phyloP scores from a whole-genome alignment of 1,139 yeast genomes.

The Yueomyces sp. region DNA sequence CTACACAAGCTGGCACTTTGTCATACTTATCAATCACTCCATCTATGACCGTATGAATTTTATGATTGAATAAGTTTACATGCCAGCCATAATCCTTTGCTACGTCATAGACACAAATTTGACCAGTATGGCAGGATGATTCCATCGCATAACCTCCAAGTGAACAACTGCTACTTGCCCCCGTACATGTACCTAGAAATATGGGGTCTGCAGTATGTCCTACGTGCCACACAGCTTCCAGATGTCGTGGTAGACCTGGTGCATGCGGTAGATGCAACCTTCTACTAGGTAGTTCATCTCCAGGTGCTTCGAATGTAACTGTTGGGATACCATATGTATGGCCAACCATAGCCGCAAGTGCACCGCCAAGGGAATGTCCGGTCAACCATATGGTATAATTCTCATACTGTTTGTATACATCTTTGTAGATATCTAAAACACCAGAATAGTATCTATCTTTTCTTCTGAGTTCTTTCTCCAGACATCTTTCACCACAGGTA shows the following conservation, averaged over 20 bases:
- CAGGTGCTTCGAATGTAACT: constrained; percentile 89
- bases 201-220: constrained; percentile 98
- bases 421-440: constrained; percentile 61
- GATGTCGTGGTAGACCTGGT: constrained; percentile 71
- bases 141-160: constrained; percentile 97
- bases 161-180: constrained; percentile 83
- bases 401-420: constrained; percentile 61
- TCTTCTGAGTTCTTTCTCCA: constrained; percentile 62
- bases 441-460: constrained; percentile 79
- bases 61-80: constrained; percentile 75
- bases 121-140: constrained; percentile 88
- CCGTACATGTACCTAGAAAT: constrained; percentile 93
- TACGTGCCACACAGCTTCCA: constrained; percentile 85
- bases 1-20: constrained; percentile 60
- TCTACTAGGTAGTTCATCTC: constrained; percentile 71
- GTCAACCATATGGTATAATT: constrained; percentile 72
- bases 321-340: constrained; percentile 85
- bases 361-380: constrained; percentile 94
- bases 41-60: constrained; percentile 86
- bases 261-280: constrained; percentile 86
- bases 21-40: constrained; percentile 63
- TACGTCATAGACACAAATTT: constrained; percentile 78
- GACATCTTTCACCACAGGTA: constrained; percentile 80
- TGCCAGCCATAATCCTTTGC: constrained; percentile 88
- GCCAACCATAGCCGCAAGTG: constrained; percentile 69